Evolutionary conservation across 1,284 basidiomycete species (phyloP).

Genomic region (Mycena sp.): DNA sequence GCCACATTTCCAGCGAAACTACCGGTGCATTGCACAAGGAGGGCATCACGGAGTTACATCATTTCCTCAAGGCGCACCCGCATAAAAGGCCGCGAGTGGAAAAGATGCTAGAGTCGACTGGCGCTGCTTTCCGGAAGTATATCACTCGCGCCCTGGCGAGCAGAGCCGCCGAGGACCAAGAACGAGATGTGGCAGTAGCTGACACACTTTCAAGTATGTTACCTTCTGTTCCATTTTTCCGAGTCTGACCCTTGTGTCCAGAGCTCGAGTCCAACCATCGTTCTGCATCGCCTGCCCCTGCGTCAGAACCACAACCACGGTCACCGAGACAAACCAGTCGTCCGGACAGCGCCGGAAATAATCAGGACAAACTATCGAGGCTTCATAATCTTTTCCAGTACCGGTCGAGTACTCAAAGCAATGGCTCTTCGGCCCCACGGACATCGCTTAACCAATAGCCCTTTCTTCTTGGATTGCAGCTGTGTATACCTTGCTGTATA

Average conservation of each 20-base stretch:
- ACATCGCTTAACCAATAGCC: constrained; percentile 41
- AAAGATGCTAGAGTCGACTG: constrained; percentile 85
- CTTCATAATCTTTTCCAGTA: constrained; percentile 87
- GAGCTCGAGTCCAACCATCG: constrained; percentile 74
- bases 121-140: constrained; percentile 86
- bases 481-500: constrained; percentile 31
- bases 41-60: constrained; percentile 95
- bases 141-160: constrained; percentile 85
- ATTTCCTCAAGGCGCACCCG: constrained; percentile 93
- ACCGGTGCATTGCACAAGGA: constrained; percentile 87
- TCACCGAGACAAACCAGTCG: constrained; percentile 42
- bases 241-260: constrained; percentile 44
- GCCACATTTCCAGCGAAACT: constrained; percentile 90
- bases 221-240: constrained; percentile 9
- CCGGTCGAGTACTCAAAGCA: constrained; percentile 75
- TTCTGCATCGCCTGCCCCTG: constrained; percentile 45
- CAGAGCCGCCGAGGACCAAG: constrained; percentile 87
- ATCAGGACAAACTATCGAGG: constrained; percentile 75
- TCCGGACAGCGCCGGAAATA: constrained; percentile 51
- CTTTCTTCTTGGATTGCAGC: constrained; percentile 19
- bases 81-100: constrained; percentile 89
- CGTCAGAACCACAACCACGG: constrained; percentile 43
- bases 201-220: constrained; percentile 81
- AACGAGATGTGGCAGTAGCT: constrained; percentile 79
- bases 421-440: constrained; percentile 55